Conservation (phyloP, 352 stramenopile species). For the Elongisporangium prolatum region DNA sequence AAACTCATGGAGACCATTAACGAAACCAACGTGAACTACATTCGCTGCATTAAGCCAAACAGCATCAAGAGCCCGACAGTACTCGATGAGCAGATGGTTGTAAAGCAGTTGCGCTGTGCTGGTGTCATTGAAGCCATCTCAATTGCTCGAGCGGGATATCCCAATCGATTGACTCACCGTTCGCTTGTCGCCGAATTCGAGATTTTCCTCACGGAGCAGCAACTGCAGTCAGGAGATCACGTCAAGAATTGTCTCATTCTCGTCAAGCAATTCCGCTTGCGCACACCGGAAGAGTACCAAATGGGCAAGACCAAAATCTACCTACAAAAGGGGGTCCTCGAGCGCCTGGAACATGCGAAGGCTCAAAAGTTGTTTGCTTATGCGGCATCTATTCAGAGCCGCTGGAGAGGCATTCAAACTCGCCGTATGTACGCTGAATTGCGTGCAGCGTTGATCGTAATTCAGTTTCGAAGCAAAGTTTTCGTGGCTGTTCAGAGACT, state of each 20-base stretch:
- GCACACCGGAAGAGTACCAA: constrained; percentile 63
- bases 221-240: constrained; percentile 16
- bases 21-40: constrained; percentile 72
- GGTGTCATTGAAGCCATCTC: constrained; percentile 79
- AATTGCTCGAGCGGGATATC: constrained; percentile 73
- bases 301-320: constrained; percentile 86
- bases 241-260: constrained; percentile 47
- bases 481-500: constrained; percentile 23
- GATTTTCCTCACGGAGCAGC: constrained; percentile 48
- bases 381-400: constrained; percentile 55
- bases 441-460: constrained; percentile 26
- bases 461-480: constrained; percentile 46
- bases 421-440: constrained; percentile 30
- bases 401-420: constrained; percentile 45
- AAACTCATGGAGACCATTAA: constrained; percentile 72
- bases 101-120: constrained; percentile 73
- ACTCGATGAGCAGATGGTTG: constrained; percentile 70
- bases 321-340: constrained; percentile 77
- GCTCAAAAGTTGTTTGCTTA: constrained; percentile 65
- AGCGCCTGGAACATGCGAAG: constrained; percentile 58
- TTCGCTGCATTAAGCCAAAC: constrained; percentile 87
- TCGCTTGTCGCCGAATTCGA: constrained; percentile 64
- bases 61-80: constrained; percentile 52
- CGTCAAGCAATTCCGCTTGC: constrained; percentile 57
- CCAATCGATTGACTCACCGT: constrained; percentile 75